These are phyloP conservation scores for Sarocladiaceae sp. DNA, from an alignment of 2,329 filamentous ascomycete genomes.

Conservation along the genomic window DNA sequence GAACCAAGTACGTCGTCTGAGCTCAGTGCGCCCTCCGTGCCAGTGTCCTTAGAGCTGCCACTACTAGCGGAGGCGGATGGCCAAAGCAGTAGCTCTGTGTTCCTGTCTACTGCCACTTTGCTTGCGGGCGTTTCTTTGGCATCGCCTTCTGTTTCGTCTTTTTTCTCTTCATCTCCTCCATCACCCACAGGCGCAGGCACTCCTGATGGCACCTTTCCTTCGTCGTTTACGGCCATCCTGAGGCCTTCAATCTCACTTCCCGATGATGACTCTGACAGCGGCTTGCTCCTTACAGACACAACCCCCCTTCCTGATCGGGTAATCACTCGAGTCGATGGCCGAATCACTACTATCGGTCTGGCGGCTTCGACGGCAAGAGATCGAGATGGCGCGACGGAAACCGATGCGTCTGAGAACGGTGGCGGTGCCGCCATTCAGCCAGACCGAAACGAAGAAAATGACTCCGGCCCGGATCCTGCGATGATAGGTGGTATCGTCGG, in stretches of 20 bases:
- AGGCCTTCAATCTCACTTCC: constrained; percentile 2
- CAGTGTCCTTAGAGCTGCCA: constrained; percentile 7
- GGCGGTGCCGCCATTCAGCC: background rate
- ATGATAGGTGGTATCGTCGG: constrained; percentile 44
- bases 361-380: background rate
- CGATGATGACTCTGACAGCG: constrained; percentile 8
- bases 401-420: constrained; percentile 1
- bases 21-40: constrained; percentile 1
- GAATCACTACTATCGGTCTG: constrained; percentile 11
- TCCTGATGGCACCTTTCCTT: background rate
- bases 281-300: constrained; percentile 8
- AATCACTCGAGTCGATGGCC: constrained; percentile 9
- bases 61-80: background rate
- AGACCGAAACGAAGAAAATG: background rate
- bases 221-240: constrained; percentile 7
- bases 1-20: constrained; percentile 6
- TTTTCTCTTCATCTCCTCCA: constrained; percentile 6
- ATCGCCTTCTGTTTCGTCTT: constrained; percentile 1
- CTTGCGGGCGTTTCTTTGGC: constrained; percentile 7
- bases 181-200: constrained; percentile 6
- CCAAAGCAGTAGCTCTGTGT: background rate
- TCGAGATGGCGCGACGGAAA: background rate
- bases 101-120: constrained; percentile 5
- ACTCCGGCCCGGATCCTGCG: constrained; percentile 8
- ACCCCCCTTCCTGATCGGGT: constrained; percentile 14